Evolutionary conservation across 2,329 filamentous ascomycete species (phyloP), one percentile per base, ranked within the genome.

Genomic region (Ustulina deusta): DNA sequence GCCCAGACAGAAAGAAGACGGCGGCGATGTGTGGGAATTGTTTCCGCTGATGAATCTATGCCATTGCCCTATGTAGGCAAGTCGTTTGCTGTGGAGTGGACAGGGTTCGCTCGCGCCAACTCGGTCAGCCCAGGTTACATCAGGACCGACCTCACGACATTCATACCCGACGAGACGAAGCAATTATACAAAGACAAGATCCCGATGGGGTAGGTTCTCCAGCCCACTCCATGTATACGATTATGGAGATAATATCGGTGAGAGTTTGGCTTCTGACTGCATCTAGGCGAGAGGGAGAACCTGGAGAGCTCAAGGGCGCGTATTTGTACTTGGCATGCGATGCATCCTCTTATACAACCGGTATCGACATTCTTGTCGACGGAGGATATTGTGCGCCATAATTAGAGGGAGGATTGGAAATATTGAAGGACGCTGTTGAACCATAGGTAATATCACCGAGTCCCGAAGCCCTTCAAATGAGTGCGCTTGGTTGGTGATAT

Each of bases 301-400:
- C 88, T 2, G 86, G 88, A 68, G 93, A 97, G 83, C 84, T 97
- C 73, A 94, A 95, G 83, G 93, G 92, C 22, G 91, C 91, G 20
- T 97, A 92, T 78, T 81, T 97, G 55, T 96, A 94, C 80, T 83
- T 97, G 64, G 91, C 92, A 20, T 93, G 90, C 15, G 93, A 97
- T 79, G 93, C 93, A 3, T 88, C 90, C n/a, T 92, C 89, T 61
- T 97, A 93, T 81, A 93, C 91, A 20, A 97, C 93, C 9, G 93
- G 89, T 0, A 84, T 87, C 10, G 90, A 94, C 78, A 83, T 96
- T 66, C 81, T 92, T 70, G 87, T 94, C 55, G 93, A 96, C 78
- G 92, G 92, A 67, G 91, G 91, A 62, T 93, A 93, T 79, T 85
- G 82, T 75, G 78, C 84, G 57, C 83, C 84, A 57, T 89, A 79